Conservation (phyloP, 1,284 basidiomycete genomes). For the Mycosarcoma mackinlayi region DNA sequence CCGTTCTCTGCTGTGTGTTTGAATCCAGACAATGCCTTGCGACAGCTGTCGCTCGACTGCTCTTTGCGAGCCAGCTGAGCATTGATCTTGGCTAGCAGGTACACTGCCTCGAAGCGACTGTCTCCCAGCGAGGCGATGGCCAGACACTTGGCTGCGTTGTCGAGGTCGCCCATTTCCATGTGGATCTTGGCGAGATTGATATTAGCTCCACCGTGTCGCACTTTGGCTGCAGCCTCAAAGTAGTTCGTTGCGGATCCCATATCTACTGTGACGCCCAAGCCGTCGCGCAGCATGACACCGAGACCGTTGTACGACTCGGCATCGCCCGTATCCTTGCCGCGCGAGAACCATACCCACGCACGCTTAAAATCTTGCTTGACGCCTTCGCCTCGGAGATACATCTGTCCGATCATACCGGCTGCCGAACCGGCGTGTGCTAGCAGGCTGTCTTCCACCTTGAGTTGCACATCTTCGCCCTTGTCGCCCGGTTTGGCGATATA, state of each 20-base stretch:
- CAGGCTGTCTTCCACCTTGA: conserved; percentile 47
- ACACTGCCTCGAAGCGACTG: conserved; percentile 54
- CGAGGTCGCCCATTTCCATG: conserved; percentile 52
- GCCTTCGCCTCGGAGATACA: conserved; percentile 94
- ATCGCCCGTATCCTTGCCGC: conserved; percentile 78
- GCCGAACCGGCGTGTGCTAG: conserved; percentile 46
- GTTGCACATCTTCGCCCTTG: conserved; percentile 48
- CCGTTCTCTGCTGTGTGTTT: conserved; percentile 58
- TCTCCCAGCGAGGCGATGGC: conserved; percentile 39
- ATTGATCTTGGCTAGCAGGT: conserved; percentile 53
- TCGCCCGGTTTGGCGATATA: conserved; percentile 43
- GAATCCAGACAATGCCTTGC: conserved; percentile 48
- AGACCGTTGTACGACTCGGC: conserved; percentile 87
- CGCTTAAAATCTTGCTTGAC: conserved; percentile 79
- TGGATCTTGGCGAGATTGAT: conserved; percentile 88
- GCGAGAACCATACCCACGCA: conserved; percentile 93
- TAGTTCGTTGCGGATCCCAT: conserved; percentile 74
- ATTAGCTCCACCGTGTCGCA: conserved; percentile 78
- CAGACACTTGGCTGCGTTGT: conserved; percentile 40
- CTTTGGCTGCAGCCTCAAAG: conserved; percentile 82
- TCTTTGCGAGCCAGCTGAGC: conserved; percentile 35
- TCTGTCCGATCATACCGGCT: conserved; percentile 76
- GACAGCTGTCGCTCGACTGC: conserved; percentile 41
- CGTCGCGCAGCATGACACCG: conserved; percentile 91
- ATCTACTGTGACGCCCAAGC: conserved; percentile 74